Evolutionary conservation across 1,284 basidiomycete species (phyloP), one percentile per base, ranked within the genome.

Genomic region (Leccinum huronense): DNA sequence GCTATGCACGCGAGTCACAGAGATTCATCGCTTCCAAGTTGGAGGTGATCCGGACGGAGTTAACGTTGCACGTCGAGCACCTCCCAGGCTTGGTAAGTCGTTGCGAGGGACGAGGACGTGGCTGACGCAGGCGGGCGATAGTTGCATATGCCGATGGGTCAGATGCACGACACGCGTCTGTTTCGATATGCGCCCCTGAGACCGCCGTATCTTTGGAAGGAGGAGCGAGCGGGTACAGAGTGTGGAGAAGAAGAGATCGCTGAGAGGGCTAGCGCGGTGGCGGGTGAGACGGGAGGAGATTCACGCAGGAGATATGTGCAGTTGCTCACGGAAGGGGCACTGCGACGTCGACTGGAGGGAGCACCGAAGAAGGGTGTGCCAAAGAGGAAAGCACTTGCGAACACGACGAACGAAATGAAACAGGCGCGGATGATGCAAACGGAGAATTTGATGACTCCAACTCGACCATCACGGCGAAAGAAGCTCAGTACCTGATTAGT

Each of bases 21-120:
- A 57, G 3, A 5, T 72, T 72, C 55, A 60, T 72, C 2, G 3
- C 11, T 1, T 3, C 60, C 36, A 72, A 65, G 61, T 30, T 72
- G 33, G 67, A 71, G 63, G 72, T 72, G 57, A 73, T 73, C 51
- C 61, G 30, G 45, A 71, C 72, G 6, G 68, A 59, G 27, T 31
- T 72, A 62, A 13, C 16, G n/a, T 2, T 72, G 53, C 38, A 58
- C 13, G 45, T 65, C 9, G 40, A 42, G 30, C 68, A 73, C 31
- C 19, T 69, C 13, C 61, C 73, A 30, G 62, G 62, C 3, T 58
- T 75, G 66, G 71, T 73, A 51, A 9, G 71, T 73, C 6, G 27
- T 31, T 40, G 9, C 1, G 27, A 9, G 10, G 1, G 9, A 48
- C 13, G 3, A 10, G 5, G 23, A 11, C 14, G 5, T 14, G 16